Evolutionary conservation across 139 green algal genomes (phyloP), one percentile per base, ranked within the genome.

Genomic region (Gonium pectorale): DNA sequence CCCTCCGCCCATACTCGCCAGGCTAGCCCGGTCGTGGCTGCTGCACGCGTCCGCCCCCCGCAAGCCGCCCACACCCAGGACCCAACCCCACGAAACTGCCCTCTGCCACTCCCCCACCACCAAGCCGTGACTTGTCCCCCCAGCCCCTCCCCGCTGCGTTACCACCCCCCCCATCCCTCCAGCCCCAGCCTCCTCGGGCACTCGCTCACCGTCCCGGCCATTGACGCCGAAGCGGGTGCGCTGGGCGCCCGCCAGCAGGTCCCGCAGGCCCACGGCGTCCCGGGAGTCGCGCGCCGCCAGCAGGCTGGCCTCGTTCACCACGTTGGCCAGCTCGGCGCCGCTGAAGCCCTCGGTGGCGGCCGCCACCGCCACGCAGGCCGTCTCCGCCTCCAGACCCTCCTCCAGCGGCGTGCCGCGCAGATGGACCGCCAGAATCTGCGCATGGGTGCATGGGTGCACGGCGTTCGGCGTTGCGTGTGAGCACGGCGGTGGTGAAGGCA

Each of bases 281-380:
- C 71, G 72, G 22, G 64, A 71, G 31, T 89, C 79, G 24, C 97
- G 81, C 1, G 90, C 96, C 19, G 95, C 94, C 79, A 99, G 86
- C 79, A 99, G 87, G 3, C 94, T 90, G 4, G 93, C 96, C 90
- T 99, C 96, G 74, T 99, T 98, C 51, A 98, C 93, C 83, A 98
- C 91, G 82, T 99, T 99, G 26, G 94, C 92, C 82, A 99, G 92
- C 88, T 99, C 96, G n/a, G 97, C 97, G 49, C 97, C 86, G 60
- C 70, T 86, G 75, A 89, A 92, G 62, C 89, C 89, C 49, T 78
- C 75, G 0, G 89, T 90, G n/a, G 88, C 51, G 35, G 69, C 84
- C 15, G 89, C 89, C 41, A 92, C 62, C 19, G 82, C 77, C 5
- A 22, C 19, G 19, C 78, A 80, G 26, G 80, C 68, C 8, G 67